Conservation (phyloP, 768 basidiomycete genomes). For the Pholiota microspora region DNA sequence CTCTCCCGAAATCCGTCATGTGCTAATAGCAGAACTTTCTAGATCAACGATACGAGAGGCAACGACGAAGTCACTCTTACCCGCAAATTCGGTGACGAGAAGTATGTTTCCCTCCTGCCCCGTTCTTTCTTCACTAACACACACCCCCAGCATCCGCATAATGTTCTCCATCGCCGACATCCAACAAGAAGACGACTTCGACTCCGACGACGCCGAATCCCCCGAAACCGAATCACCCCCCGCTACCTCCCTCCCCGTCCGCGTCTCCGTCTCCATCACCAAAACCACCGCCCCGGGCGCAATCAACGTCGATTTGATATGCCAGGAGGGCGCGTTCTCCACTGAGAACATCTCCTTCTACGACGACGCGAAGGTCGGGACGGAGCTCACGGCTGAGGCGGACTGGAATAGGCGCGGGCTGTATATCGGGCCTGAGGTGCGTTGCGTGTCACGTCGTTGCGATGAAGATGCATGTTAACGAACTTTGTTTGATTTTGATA, state of each 20-base stretch:
- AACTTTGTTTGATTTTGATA: conserved; percentile 25
- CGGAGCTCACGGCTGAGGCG: conserved; percentile 79
- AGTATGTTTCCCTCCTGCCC: conserved; percentile 45
- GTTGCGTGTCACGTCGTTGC: conserved; percentile 12
- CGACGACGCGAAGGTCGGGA: conserved; percentile 65
- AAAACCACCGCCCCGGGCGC: conserved; percentile 69
- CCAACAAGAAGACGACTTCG: conserved; percentile 41
- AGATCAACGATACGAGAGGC: conserved; percentile 71
- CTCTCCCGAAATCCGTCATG: background rate
- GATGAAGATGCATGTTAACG: conserved; percentile 5
- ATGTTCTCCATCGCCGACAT: conserved; percentile 94
- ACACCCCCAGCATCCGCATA: conserved; percentile 64
- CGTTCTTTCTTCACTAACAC: background rate
- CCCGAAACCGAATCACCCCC: conserved; percentile 28
- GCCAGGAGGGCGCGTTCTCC: conserved; percentile 78
- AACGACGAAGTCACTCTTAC: conserved; percentile 79
- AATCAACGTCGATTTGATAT: conserved; percentile 74
- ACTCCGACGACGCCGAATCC: conserved; percentile 26
- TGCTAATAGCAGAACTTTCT: background rate
- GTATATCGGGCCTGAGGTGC: conserved; percentile 89
- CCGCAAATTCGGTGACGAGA: conserved; percentile 90
- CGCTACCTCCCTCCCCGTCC: conserved; percentile 61
- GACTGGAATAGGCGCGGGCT: conserved; percentile 92
- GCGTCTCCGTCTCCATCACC: conserved; percentile 78
- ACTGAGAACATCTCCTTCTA: conserved; percentile 92